Evolutionary conservation across 2,329 filamentous ascomycete genomes (phyloP), one percentile per base, ranked within the genome.

Genomic region (Nothophoma quercina): DNA sequence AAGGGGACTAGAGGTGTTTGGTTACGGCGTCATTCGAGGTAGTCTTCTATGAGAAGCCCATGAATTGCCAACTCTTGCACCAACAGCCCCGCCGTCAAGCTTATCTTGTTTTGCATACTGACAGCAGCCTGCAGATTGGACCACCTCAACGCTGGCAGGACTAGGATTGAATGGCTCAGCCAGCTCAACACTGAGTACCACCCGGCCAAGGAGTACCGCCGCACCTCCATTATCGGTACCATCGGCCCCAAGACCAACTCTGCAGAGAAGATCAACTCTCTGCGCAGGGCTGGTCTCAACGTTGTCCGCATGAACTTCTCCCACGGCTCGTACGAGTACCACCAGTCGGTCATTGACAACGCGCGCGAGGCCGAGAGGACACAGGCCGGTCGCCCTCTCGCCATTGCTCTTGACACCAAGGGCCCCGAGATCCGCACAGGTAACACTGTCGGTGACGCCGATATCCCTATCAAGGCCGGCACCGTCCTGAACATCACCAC

Each of bases 301-400:
- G 92, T 99, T 66, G 95, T 98, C 67, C 93, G 95, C 81, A 99
- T 99, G 95, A 99, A 99, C 89, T 98, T 98, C 78, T 96, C 90
- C 63, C 91, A 96, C 79, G 91, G 91, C 71, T 88, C 88, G 65
- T 95, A 98, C 79, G 93, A 88, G 81, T 99, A 97, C 83, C 93
- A 96, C 82, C 91, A 98, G 84, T 93, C 91, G 59, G 95, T 99
- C 75, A 97, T 99, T 73, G 91, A 99, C 83, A 88, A 99, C 81
- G 86, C 93, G 66, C 91, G 92, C 73, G 85, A 89, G 74, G 95
- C 95, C 63, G 93, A 96, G 81, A 85, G 83, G 73, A 76, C 81
- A 54, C 85, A 92, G 78, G 71, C 83, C 22, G 95, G 95, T 64
- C 91, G 95, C 63, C 95, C 93, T 67, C 82, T 99, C 62, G 95